Evolutionary conservation across 495 filamentous ascomycete genomes (phyloP).

Genomic region (Penicillium desertorum): DNA sequence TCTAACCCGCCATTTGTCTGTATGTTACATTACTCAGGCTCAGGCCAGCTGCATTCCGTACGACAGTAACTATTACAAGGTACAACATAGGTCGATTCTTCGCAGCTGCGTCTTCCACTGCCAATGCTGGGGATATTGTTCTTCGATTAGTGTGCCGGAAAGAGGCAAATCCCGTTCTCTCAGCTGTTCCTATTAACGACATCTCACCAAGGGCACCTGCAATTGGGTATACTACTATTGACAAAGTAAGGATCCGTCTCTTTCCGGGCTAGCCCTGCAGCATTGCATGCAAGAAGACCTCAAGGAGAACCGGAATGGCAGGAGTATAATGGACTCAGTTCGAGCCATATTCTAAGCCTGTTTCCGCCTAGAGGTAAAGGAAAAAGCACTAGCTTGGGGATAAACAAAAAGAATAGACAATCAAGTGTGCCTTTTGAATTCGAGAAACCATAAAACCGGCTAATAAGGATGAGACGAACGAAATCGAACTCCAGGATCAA

Average conservation of each 20-base stretch:
- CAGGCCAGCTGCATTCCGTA: too few relatives aligned
- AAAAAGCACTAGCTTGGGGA: background rate
- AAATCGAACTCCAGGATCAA: conserved; percentile 10
- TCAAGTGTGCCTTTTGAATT: background rate
- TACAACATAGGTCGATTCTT: too few relatives aligned
- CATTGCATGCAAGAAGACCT: background rate
- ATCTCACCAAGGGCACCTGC: too few relatives aligned
- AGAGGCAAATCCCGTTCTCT: too few relatives aligned
- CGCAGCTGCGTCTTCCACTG: too few relatives aligned
- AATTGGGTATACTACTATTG: too few relatives aligned
- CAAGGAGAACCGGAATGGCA: background rate
- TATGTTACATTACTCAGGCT: too few relatives aligned
- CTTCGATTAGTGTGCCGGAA: too few relatives aligned
- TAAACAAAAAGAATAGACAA: background rate
- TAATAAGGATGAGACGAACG: background rate
- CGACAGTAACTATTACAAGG: too few relatives aligned
- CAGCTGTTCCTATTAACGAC: too few relatives aligned
- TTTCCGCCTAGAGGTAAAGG: conserved; percentile 2
- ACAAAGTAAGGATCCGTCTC: too few relatives aligned
- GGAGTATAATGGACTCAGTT: background rate
- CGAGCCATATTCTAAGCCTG: background rate
- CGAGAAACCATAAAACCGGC: background rate
- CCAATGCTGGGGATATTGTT: background rate
- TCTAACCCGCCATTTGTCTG: too few relatives aligned
- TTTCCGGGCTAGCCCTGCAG: background rate